Conservation (phyloP, 257 asterid species). For the Gardenia jasminoides region DNA sequence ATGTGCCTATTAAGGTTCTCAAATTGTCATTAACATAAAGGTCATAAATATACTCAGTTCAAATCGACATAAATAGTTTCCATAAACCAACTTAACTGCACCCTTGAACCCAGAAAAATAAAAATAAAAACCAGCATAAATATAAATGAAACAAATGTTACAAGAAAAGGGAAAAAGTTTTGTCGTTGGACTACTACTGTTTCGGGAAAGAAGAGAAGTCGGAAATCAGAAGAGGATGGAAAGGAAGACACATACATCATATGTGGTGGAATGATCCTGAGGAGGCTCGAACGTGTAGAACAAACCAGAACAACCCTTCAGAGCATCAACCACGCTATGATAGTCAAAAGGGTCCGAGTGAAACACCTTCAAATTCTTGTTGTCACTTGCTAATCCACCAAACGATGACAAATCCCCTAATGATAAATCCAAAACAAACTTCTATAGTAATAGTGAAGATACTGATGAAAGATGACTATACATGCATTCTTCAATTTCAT, state of each 20-base stretch:
- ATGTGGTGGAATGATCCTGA: conserved; percentile 57
- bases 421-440: not conserved
- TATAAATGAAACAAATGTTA: not conserved
- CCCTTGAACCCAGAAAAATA: too few species aligned
- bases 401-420: conserved; percentile 56
- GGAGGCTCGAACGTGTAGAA: conserved; percentile 88
- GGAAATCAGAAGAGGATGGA: not conserved
- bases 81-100: too few species aligned
- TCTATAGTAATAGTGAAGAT: too few species aligned
- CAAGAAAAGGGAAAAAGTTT: not conserved
- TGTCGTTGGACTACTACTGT: too few species aligned
- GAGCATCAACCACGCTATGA: conserved; percentile 80
- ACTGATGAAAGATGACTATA: too few species aligned
- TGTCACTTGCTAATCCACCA: conserved; percentile 35
- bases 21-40: too few species aligned
- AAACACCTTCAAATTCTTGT: conserved; percentile 57
- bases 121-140: too few species aligned
- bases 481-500: too few species aligned
- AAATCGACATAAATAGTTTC: too few species aligned
- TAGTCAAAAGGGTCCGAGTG: conserved; percentile 84
- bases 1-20: too few species aligned
- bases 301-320: conserved; percentile 77
- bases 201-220: too few species aligned
- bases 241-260: conserved; percentile 56
- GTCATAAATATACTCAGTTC: too few species aligned